Conservation (phyloP, 257 asterid genomes). For the Nicotiana noctiflora region DNA sequence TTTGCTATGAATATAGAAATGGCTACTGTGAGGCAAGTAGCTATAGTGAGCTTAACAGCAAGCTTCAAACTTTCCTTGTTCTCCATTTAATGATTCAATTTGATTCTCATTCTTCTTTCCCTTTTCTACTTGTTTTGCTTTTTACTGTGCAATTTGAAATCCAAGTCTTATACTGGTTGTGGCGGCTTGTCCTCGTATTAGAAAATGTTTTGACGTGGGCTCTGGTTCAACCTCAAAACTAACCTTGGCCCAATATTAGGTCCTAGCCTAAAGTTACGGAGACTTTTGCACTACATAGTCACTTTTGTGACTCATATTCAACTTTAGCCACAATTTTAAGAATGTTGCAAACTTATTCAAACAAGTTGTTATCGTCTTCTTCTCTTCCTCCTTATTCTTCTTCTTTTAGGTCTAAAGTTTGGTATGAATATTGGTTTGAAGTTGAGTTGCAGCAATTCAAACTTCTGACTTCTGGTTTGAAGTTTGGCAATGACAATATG, state of each 20-base stretch:
- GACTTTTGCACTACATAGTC: no score
- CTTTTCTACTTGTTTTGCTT: background rate
- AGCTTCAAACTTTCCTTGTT: slow-evolving; percentile 29
- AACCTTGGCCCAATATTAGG: background rate
- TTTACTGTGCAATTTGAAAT: background rate
- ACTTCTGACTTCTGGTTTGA: no score
- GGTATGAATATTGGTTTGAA: no score
- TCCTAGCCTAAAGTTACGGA: background rate
- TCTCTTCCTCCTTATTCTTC: no score
- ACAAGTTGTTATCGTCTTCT: no score
- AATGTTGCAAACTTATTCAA: no score
- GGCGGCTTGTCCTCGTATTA: background rate
- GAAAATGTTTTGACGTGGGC: background rate
- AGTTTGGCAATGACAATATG: no score
- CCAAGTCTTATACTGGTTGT: background rate
- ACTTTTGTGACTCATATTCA: no score
- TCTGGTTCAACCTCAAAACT: background rate
- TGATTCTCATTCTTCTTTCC: background rate
- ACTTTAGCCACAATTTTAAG: no score
- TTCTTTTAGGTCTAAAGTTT: no score
- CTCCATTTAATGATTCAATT: slow-evolving; percentile 19
- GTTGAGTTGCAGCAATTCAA: no score
- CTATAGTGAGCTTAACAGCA: slow-evolving; percentile 34
- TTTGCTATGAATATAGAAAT: slow-evolving; percentile 41
- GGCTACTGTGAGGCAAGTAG: slow-evolving; percentile 45